Evolutionary conservation across 2,329 filamentous ascomycete genomes (phyloP).

Genomic region (Exophiala alcalophila): DNA sequence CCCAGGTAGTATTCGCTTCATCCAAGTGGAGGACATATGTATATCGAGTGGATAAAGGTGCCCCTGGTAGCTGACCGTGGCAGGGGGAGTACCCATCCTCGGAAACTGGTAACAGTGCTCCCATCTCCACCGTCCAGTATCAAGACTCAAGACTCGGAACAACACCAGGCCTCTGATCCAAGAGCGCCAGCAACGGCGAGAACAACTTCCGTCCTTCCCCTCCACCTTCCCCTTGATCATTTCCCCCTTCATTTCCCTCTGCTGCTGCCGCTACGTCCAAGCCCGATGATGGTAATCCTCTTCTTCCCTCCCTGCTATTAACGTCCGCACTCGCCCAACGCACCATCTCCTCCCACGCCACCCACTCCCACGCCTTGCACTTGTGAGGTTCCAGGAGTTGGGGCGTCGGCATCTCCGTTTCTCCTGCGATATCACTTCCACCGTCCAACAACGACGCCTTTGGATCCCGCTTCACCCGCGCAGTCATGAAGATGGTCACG

Average conservation of each 20-base stretch:
- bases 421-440: constrained; percentile 27
- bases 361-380: constrained; percentile 56
- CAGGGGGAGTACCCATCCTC: too few species aligned
- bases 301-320: constrained; percentile 21
- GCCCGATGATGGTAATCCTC: too few species aligned
- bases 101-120: too few species aligned
- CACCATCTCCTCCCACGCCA: constrained; percentile 49
- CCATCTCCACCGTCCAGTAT: too few species aligned
- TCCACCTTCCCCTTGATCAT: background rate
- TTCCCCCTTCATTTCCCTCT: too few species aligned
- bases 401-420: constrained; percentile 46
- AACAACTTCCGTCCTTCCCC: constrained; percentile 42
- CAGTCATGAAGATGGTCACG: constrained; percentile 67
- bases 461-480: constrained; percentile 48
- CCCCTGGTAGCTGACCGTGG: too few species aligned
- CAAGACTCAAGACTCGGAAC: constrained; percentile 33
- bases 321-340: constrained; percentile 33
- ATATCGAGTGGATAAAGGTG: too few species aligned
- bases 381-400: constrained; percentile 49
- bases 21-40: too few species aligned
- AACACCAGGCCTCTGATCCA: constrained; percentile 40
- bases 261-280: too few species aligned
- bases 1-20: too few species aligned
- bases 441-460: constrained; percentile 34
- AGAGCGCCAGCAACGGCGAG: constrained; percentile 47